Evolutionary conservation across 345 rosid species (phyloP).

Genomic region (Adansonia digitata): DNA sequence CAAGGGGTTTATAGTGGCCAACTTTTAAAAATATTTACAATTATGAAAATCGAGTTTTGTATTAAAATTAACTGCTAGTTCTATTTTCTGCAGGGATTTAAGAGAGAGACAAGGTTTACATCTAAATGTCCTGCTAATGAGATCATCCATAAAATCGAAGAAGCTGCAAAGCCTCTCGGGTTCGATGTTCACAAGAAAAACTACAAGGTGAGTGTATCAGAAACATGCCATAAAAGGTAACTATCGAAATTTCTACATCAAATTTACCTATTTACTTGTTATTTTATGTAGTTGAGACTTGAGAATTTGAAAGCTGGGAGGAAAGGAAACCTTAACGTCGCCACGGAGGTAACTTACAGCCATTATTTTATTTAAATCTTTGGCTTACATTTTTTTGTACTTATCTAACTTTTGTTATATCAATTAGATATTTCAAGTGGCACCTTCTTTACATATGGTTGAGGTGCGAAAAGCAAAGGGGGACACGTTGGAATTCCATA

Average conservation of each 20-base stretch:
- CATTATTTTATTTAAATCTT: not conserved
- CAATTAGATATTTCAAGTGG: constrained; percentile 81
- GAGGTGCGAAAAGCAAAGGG: constrained; percentile 93
- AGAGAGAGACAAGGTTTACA: constrained; percentile 91
- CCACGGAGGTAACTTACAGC: constrained; percentile 61
- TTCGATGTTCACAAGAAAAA: constrained; percentile 87
- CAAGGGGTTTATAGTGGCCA: not conserved
- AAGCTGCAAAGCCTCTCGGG: constrained; percentile 92
- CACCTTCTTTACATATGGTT: constrained; percentile 93
- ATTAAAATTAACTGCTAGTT: not conserved
- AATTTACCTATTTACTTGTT: not conserved
- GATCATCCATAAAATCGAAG: constrained; percentile 80
- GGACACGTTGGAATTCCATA: constrained; percentile 91
- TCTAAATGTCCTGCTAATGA: constrained; percentile 75
- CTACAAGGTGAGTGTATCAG: constrained; percentile 54
- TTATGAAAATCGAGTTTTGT: too few relatives aligned
- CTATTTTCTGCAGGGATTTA: constrained; percentile 48
- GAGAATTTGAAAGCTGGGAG: constrained; percentile 87
- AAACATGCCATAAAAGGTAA: not conserved
- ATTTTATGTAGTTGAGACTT: constrained; percentile 65
- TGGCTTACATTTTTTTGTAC: not conserved
- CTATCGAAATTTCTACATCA: not conserved
- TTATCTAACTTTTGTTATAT: not conserved
- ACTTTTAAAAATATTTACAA: not conserved
- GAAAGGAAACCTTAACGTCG: constrained; percentile 84